Base-by-base conservation (phyloP, 2,329 filamentous ascomycete genomes). In the Alternaria viburni region DNA sequence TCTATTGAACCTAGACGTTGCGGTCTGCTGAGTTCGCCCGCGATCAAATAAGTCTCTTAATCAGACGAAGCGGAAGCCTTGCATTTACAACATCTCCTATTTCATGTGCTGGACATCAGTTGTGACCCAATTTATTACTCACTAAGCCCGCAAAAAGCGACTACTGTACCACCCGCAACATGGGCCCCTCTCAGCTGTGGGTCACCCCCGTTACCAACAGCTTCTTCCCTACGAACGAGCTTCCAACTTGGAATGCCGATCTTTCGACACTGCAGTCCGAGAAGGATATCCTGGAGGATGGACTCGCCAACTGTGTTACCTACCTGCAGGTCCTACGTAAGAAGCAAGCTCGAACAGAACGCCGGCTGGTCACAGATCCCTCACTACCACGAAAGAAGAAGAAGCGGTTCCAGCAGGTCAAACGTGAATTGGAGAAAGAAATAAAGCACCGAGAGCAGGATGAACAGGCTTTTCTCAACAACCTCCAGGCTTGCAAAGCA, bases 241-340 rank as follows among this genome's bases (percentile, higher is more conserved):
- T 17, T 13, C 21, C 17, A 11, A 15, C 47, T 17, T 28, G 49
- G 23, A 36, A 55, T 11, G 15, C 26, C 6, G 51, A 63, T 19
- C 23, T 75, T 19, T 51, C 54, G n/a, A 59, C 43, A 47, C 63
- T 78, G 12, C 63, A 65, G 11, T 60, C 61, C 4, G 74, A 79
- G 47, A 73, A 71, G 43, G 54, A 59, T 0, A 64, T 77, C 8
- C 61, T 79, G 11, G 74, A 77, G 15, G 65, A 65, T 32, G 64
- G 71, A 10, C 70, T 79, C 32, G 75, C 74, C 45, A 76, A 74
- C 45, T 77, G 75, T 26, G 73, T 70, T 13, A 76, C 68, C 3
- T 78, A 73, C 32, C 66, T 80, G 13, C 71, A 75, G 46, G 72
- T 69, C 11, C 69, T 79, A 15, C 74, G 74, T 47, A 75, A 77